These are phyloP conservation scores for Porpolomopsis calyptriformis DNA, from an alignment of 768 basidiomycete species.

Conservation along the genomic window DNA sequence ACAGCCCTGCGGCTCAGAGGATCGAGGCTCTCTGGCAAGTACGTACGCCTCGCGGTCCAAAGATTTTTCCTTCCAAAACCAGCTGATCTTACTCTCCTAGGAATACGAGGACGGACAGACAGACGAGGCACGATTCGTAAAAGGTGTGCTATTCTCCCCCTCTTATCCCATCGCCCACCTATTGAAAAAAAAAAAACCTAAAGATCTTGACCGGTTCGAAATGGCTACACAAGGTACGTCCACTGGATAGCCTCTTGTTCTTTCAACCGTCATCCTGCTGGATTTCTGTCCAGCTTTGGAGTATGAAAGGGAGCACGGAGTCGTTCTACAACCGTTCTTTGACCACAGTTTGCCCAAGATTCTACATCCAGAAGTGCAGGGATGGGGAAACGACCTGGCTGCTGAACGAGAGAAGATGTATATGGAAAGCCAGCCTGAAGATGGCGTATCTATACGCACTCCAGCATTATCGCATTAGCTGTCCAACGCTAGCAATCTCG, in stretches of 20 bases:
- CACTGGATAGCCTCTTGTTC: not conserved
- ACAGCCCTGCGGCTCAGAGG: slow-evolving; percentile 52
- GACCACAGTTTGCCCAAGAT: slow-evolving; percentile 69
- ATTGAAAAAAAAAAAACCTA: not conserved
- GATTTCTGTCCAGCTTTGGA: slow-evolving; percentile 42
- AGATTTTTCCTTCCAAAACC: not conserved
- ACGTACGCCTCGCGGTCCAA: not conserved
- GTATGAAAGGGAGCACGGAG: slow-evolving; percentile 50
- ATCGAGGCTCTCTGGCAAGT: slow-evolving; percentile 69
- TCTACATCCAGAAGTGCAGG: slow-evolving; percentile 58
- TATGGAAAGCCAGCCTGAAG: not conserved
- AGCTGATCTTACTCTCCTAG: slow-evolving; percentile 23
- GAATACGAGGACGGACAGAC: slow-evolving; percentile 76
- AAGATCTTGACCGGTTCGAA: slow-evolving; percentile 81
- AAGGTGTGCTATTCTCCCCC: slow-evolving; percentile 37
- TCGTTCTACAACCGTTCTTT: slow-evolving; percentile 62
- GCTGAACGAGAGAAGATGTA: slow-evolving; percentile 32
- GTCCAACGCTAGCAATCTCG: too few relatives aligned
- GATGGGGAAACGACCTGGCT: slow-evolving; percentile 54
- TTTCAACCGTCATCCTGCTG: not conserved
- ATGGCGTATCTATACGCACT: too few relatives aligned
- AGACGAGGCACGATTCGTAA: slow-evolving; percentile 75
- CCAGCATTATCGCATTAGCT: too few relatives aligned
- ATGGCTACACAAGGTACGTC: slow-evolving; percentile 74
- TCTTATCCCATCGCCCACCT: not conserved